Percentiles rank a stretch among this genome's conserved stretches.
phyloP scores from a whole-genome alignment of 2,329 filamentous ascomycete genomes.

The Cercospora canescens region DNA sequence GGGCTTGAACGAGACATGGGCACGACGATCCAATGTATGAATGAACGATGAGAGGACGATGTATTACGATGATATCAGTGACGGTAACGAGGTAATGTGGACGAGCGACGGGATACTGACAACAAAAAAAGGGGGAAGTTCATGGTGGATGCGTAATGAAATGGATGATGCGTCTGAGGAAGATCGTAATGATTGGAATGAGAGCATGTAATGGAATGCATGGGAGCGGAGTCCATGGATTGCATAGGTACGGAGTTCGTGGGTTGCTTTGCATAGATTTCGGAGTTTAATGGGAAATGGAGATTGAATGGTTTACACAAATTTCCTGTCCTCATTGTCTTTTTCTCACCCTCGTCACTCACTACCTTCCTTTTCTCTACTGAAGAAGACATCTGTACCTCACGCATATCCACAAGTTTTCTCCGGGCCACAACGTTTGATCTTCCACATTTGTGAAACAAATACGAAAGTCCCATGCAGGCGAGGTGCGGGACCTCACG shows the following conservation, averaged over 20 bases:
- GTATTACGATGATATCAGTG: neutral
- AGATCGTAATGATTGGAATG: neutral
- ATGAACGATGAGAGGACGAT: neutral
- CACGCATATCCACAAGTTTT: too few species aligned
- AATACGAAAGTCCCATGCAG: too few species aligned
- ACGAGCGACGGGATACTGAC: neutral
- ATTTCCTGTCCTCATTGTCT: neutral
- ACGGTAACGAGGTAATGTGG: neutral
- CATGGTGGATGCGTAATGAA: neutral
- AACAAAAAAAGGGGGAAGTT: neutral
- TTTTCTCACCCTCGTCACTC: too few species aligned
- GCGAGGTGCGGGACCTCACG: too few species aligned
- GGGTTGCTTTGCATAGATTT: neutral
- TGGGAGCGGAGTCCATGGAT: neutral
- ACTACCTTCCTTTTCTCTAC: too few species aligned
- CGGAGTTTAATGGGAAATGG: neutral
- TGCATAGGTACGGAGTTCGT: too few species aligned
- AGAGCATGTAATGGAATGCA: neutral
- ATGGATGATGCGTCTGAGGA: neutral
- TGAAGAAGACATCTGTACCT: too few species aligned
- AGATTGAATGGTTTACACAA: neutral
- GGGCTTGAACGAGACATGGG: neutral
- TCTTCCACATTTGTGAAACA: too few species aligned
- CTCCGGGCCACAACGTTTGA: too few species aligned
- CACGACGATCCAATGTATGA: neutral